Evolutionary conservation across 768 basidiomycete species (phyloP).

Genomic region (Chalciporus chontae): DNA sequence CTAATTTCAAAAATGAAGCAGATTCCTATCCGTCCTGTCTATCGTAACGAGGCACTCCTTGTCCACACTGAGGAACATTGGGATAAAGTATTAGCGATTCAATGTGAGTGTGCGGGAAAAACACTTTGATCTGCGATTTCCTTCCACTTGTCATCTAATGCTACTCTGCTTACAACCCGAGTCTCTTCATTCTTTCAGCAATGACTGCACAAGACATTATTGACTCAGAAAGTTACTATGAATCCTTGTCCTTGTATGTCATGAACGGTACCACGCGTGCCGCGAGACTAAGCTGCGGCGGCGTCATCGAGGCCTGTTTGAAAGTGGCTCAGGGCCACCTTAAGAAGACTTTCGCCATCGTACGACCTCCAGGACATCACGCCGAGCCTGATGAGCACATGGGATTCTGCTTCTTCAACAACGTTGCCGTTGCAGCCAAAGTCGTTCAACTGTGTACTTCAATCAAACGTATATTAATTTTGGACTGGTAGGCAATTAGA

Average conservation of each 20-base stretch:
- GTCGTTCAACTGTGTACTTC: constrained; percentile 70
- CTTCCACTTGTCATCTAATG: neutral
- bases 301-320: constrained; percentile 86
- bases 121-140: constrained; percentile 1
- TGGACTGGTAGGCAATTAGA: constrained; percentile 79
- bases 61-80: constrained; percentile 92
- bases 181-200: constrained; percentile 39
- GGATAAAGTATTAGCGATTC: constrained; percentile 83
- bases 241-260: constrained; percentile 89
- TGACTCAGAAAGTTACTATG: constrained; percentile 80
- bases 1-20: constrained; percentile 71
- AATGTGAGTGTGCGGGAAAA: constrained; percentile 51
- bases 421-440: constrained; percentile 88
- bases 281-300: constrained; percentile 88
- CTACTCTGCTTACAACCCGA: constrained; percentile 14
- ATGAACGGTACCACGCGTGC: constrained; percentile 79
- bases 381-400: constrained; percentile 97
- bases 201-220: constrained; percentile 73
- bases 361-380: constrained; percentile 96
- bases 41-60: constrained; percentile 75
- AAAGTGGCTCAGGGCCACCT: constrained; percentile 80
- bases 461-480: constrained; percentile 79
- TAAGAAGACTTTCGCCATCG: constrained; percentile 89
- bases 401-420: constrained; percentile 99
- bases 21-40: constrained; percentile 71